phyloP scores from a whole-genome alignment of 371 early-diverging fungal genomes.

The Rhizopus arrhizus region DNA sequence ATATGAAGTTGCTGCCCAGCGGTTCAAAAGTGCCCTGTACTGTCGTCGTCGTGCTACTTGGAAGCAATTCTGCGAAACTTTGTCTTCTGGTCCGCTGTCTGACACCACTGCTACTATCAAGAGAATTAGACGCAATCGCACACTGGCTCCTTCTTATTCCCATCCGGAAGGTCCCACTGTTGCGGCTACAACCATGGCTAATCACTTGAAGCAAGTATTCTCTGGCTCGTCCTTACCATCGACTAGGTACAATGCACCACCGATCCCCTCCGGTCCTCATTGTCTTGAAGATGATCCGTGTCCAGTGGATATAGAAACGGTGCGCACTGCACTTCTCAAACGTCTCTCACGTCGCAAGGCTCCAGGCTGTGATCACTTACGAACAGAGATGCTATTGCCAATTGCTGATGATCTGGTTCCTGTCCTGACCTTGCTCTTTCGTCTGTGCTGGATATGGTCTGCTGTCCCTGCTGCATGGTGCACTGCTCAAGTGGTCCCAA shows the following conservation, averaged over 20 bases:
- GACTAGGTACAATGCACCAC: background rate
- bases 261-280: slow-evolving; percentile 3
- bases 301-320: background rate
- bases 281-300: background rate
- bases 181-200: slow-evolving; percentile 15
- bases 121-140: background rate
- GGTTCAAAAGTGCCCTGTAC: background rate
- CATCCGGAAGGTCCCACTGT: slow-evolving; percentile 20
- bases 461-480: slow-evolving; percentile 18
- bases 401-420: slow-evolving; percentile 6
- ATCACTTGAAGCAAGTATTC: slow-evolving; percentile 8
- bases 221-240: slow-evolving; percentile 2
- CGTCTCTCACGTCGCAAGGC: slow-evolving; percentile 20
- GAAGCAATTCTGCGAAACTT: slow-evolving; percentile 13
- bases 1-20: background rate
- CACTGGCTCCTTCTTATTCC: background rate
- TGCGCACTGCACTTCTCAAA: background rate
- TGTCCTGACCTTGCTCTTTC: slow-evolving; percentile 1
- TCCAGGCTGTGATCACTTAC: slow-evolving; percentile 29
- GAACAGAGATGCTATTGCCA: slow-evolving; percentile 31
- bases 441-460: slow-evolving; percentile 31
- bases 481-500: slow-evolving; percentile 23
- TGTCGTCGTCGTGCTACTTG: background rate
- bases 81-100: background rate
- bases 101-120: slow-evolving; percentile 12